These are phyloP conservation scores for Neofusicoccum cordaticola DNA, from an alignment of 2,329 filamentous ascomycete species.

Conservation along the genomic window DNA sequence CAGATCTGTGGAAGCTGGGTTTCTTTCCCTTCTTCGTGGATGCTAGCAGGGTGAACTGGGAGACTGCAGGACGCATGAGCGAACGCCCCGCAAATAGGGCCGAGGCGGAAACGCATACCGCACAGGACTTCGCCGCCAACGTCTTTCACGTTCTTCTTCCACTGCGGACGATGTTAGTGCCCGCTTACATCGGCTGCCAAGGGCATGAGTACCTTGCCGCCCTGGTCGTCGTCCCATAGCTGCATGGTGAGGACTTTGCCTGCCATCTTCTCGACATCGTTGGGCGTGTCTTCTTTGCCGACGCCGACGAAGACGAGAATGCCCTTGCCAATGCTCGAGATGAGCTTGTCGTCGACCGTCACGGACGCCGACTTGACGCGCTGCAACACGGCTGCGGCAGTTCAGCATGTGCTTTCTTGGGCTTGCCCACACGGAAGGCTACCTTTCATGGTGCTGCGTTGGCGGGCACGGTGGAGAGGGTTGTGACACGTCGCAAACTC, in stretches of 20 bases:
- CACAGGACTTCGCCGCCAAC: conserved; percentile 92
- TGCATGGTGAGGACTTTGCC: conserved; percentile 85
- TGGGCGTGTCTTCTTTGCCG: conserved; percentile 83
- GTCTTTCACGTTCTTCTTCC: conserved; percentile 87
- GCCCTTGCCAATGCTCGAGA: conserved; percentile 88
- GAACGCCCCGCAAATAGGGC: neutral
- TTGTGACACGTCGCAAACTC: conserved; percentile 15
- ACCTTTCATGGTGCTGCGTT: conserved; percentile 16
- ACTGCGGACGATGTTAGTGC: conserved; percentile 51
- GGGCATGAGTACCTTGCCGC: conserved; percentile 55
- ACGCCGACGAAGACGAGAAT: conserved; percentile 89
- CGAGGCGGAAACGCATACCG: conserved; percentile 54
- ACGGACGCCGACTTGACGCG: conserved; percentile 93
- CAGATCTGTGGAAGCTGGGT: conserved; percentile 89
- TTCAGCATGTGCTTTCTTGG: neutral
- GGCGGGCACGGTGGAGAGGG: neutral
- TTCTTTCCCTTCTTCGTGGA: conserved; percentile 95
- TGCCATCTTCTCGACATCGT: conserved; percentile 80
- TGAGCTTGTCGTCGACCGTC: conserved; percentile 83
- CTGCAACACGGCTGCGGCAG: conserved; percentile 74
- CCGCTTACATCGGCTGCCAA: neutral
- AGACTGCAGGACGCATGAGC: conserved; percentile 58
- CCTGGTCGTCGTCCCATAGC: conserved; percentile 82
- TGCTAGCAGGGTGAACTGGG: conserved; percentile 92
- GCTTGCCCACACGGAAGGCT: neutral